Percentiles rank a stretch among this genome's conserved stretches.
These are phyloP conservation scores for Circinella minor DNA, from an alignment of 371 early-diverging fungal genomes.

Conservation along the genomic window DNA sequence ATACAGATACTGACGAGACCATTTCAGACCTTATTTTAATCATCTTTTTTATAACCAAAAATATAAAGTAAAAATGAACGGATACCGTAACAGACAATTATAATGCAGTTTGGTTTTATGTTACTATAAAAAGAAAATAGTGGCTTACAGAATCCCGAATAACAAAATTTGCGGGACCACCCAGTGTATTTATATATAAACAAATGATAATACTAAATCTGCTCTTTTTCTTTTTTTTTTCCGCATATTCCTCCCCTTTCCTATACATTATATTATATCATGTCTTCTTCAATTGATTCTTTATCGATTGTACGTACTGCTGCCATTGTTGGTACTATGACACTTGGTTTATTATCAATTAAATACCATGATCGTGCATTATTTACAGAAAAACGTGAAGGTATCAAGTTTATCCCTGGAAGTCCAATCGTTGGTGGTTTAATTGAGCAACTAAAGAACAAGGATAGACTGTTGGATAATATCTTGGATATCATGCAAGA, in stretches of 20 bases:
- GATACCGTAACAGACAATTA: too few relatives aligned
- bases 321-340: constrained; percentile 11
- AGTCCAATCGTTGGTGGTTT: constrained; percentile 40
- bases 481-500: constrained; percentile 11
- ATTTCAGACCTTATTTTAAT: too few relatives aligned
- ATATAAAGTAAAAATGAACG: too few relatives aligned
- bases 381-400: constrained; percentile 37
- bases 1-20: too few relatives aligned
- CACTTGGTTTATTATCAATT: constrained; percentile 23
- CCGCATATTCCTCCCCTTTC: neutral
- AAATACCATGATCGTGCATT: constrained; percentile 43
- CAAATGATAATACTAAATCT: neutral
- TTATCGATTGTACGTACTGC: neutral
- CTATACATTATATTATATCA: neutral
- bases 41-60: too few relatives aligned
- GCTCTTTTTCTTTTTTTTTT: neutral
- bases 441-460: constrained; percentile 17
- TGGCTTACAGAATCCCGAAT: neutral
- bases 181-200: neutral
- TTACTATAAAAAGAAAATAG: neutral
- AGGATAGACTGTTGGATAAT: constrained; percentile 26
- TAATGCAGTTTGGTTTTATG: too few relatives aligned
- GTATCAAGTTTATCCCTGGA: constrained; percentile 24
- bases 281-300: neutral
- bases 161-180: neutral